Conservation (phyloP, 179 eudicot species). For the Patellifolia procumbens region DNA sequence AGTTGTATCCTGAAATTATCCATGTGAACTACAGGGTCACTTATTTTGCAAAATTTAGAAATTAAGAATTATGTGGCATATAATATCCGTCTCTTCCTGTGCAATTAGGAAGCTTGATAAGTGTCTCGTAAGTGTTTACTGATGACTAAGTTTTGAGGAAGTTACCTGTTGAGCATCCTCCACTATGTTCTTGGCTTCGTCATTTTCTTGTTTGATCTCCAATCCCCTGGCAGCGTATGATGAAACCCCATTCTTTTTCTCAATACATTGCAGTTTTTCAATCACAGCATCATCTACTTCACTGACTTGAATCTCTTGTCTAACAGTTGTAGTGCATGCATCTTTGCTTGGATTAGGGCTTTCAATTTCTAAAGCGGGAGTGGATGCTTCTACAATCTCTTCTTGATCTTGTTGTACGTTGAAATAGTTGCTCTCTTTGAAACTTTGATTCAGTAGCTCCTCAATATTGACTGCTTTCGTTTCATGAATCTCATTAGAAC, state of each 20-base stretch:
- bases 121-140: background rate
- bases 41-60: background rate
- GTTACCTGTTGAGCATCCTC: background rate
- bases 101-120: background rate
- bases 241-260: background rate
- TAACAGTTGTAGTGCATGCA: background rate
- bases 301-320: background rate
- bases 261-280: background rate
- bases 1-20: background rate
- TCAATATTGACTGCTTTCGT: background rate
- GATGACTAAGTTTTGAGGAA: no score
- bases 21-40: background rate
- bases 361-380: background rate
- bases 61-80: background rate
- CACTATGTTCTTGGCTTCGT: background rate
- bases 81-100: background rate
- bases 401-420: background rate
- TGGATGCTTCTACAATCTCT: constrained; percentile 5
- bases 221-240: background rate
- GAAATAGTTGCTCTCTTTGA: background rate
- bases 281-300: background rate
- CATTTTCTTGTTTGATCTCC: background rate
- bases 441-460: background rate
- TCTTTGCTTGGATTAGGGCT: background rate
- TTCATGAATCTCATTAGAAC: background rate